Conservation (phyloP, 176 grass and related monocot genomes). For the Eragrostis nindensis region DNA sequence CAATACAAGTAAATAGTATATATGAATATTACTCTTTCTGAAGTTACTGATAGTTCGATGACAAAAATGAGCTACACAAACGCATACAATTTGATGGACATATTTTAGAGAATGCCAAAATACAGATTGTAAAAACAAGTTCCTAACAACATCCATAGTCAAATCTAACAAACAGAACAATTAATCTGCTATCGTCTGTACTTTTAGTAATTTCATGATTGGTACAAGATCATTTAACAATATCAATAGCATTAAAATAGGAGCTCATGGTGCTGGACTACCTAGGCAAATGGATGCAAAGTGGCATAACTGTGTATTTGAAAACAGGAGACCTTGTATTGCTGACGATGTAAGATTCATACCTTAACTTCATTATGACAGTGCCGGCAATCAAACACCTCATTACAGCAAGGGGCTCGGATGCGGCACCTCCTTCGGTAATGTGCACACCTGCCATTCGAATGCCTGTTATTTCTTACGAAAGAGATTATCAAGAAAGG, state of each 20-base stretch:
- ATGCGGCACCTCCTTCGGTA: constrained; percentile 86
- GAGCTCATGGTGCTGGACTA: not conserved
- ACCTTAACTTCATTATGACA: constrained; percentile 97
- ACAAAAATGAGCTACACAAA: not conserved
- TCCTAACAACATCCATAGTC: not conserved
- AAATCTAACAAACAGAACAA: not conserved
- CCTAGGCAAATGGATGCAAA: not conserved
- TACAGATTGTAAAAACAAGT: not conserved
- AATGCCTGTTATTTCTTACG: constrained; percentile 22
- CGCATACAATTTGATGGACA: not conserved
- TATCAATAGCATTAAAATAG: not conserved
- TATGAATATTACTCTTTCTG: constrained; percentile 17
- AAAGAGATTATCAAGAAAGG: not conserved
- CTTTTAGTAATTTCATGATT: not conserved
- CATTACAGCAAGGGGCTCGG: constrained; percentile 76
- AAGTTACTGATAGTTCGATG: not conserved
- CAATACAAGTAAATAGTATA: not conserved
- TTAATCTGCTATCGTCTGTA: not conserved
- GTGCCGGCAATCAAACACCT: constrained; percentile 85
- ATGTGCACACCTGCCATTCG: constrained; percentile 67
- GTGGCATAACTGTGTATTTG: not conserved
- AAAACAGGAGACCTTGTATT: not conserved
- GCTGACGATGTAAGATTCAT: not conserved
- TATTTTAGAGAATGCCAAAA: not conserved
- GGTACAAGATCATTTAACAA: not conserved